Percentiles rank a stretch among this genome's conserved stretches.
phyloP scores from a whole-genome alignment of 331 rosid species.

The Malus hybrid region DNA sequence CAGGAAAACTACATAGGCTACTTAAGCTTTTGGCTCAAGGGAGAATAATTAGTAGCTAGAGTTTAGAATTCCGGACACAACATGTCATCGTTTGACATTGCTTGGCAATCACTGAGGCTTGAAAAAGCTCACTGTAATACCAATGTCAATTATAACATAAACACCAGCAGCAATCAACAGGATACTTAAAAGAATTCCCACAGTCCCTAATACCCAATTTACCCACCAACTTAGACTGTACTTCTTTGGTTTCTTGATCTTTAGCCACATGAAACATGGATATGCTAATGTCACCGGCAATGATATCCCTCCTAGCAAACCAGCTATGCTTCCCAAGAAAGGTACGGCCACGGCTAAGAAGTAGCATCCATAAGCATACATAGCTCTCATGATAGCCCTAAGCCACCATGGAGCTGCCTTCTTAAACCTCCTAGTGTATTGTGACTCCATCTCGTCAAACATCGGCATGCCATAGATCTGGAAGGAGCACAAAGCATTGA shows the following conservation, averaged over 20 bases:
- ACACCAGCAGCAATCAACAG: constrained; percentile 24
- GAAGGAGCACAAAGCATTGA: constrained; percentile 24
- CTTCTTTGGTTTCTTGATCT: constrained; percentile 30
- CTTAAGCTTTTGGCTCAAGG: background rate
- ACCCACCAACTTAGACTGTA: constrained; percentile 22
- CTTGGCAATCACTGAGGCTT: constrained; percentile 18
- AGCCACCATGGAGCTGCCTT: constrained; percentile 36
- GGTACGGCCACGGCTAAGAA: constrained; percentile 28
- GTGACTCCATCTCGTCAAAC: constrained; percentile 28
- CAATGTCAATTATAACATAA: constrained; percentile 23
- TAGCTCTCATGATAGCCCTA: constrained; percentile 10
- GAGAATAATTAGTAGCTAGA: background rate
- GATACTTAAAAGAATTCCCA: constrained; percentile 22
- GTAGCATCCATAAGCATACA: constrained; percentile 16
- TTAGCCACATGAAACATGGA: constrained; percentile 43
- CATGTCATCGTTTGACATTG: background rate
- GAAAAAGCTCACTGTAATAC: constrained; percentile 26
- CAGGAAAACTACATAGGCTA: background rate
- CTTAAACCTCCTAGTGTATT: constrained; percentile 24
- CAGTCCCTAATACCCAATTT: constrained; percentile 23
- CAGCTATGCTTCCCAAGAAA: constrained; percentile 23
- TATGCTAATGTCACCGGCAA: constrained; percentile 36
- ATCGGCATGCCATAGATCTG: constrained; percentile 37
- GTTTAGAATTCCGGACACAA: background rate
- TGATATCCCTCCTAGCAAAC: constrained; percentile 31